phyloP scores from a whole-genome alignment of 805 yeast species.

The Wickerhamiella australiensis region DNA sequence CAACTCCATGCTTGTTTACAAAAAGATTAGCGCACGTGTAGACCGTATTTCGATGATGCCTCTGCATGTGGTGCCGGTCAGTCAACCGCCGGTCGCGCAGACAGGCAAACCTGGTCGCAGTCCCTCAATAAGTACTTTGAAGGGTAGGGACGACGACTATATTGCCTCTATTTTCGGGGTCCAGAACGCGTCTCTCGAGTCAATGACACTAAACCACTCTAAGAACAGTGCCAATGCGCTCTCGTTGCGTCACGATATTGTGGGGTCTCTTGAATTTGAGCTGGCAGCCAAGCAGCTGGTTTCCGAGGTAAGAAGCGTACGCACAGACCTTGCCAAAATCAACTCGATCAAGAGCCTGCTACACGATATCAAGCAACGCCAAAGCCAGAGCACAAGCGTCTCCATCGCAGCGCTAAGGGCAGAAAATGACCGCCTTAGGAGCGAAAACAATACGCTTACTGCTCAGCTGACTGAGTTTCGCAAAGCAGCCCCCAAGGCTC shows the following conservation, averaged over 20 bases:
- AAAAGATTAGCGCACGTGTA: slow-evolving; percentile 74
- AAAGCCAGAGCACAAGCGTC: slow-evolving; percentile 25
- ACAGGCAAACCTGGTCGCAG: slow-evolving; percentile 4
- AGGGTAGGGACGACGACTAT: slow-evolving; percentile 6
- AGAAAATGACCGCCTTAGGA: slow-evolving; percentile 22
- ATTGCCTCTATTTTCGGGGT: slow-evolving; percentile 28
- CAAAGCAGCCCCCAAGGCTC: slow-evolving; percentile 5
- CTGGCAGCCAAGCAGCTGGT: slow-evolving; percentile 27
- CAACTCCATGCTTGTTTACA: slow-evolving; percentile 50
- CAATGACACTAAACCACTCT: slow-evolving; percentile 28
- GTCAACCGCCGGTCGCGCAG: neutral
- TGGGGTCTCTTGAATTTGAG: slow-evolving; percentile 26
- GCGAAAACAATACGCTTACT: slow-evolving; percentile 15
- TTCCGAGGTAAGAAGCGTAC: slow-evolving; percentile 26
- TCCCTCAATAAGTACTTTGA: slow-evolving; percentile 9
- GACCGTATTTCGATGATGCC: slow-evolving; percentile 56
- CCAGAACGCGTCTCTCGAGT: slow-evolving; percentile 26
- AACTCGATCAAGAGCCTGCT: slow-evolving; percentile 24
- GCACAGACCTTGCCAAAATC: slow-evolving; percentile 28
- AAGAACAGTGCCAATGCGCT: slow-evolving; percentile 28
- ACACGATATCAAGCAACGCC: slow-evolving; percentile 23
- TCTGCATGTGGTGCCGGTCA: slow-evolving; percentile 23
- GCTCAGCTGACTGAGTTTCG: slow-evolving; percentile 11
- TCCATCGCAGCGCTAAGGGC: slow-evolving; percentile 21
- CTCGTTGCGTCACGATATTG: slow-evolving; percentile 26